Conservation (phyloP, 768 basidiomycete genomes). For the Lactarius deliciosus region DNA sequence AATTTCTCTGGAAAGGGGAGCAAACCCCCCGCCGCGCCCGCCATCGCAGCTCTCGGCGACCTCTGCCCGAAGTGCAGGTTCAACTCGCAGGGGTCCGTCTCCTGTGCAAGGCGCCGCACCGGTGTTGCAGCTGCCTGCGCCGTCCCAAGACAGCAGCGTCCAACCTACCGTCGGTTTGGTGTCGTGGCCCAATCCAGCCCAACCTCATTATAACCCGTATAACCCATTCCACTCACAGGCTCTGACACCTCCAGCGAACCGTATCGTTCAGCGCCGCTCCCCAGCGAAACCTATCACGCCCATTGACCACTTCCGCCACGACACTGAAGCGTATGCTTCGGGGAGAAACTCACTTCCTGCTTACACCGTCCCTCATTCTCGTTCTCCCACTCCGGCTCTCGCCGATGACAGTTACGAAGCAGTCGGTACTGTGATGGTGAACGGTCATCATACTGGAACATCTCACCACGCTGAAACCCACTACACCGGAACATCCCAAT, state of each 20-base stretch:
- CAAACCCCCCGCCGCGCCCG: slow-evolving; percentile 8
- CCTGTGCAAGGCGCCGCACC: not conserved
- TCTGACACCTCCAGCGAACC: slow-evolving; percentile 24
- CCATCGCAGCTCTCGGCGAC: slow-evolving; percentile 18
- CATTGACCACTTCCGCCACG: slow-evolving; percentile 62
- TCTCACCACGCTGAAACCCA: slow-evolving; percentile 17
- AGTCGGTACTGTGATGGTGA: slow-evolving; percentile 54
- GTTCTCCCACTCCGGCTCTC: slow-evolving; percentile 72
- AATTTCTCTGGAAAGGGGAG: not conserved
- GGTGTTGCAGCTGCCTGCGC: slow-evolving; percentile 6
- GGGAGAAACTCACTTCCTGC: slow-evolving; percentile 53
- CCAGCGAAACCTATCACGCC: slow-evolving; percentile 32
- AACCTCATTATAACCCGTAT: slow-evolving; percentile 6
- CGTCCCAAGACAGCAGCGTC: slow-evolving; percentile 8
- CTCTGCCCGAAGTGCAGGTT: slow-evolving; percentile 3
- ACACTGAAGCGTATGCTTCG: slow-evolving; percentile 69
- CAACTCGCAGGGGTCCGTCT: slow-evolving; percentile 8
- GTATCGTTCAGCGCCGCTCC: slow-evolving; percentile 21
- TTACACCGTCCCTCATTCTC: slow-evolving; percentile 57
- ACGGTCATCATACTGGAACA: slow-evolving; percentile 52
- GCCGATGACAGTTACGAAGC: slow-evolving; percentile 73
- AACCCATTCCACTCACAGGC: slow-evolving; percentile 13
- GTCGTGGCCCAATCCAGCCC: slow-evolving; percentile 6
- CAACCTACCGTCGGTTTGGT: slow-evolving; percentile 19
- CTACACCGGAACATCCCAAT: slow-evolving; percentile 10